A percentile compares a stretch with the other conserved stretches of the same genome.
Conservation (phyloP, 2,329 filamentous ascomycete species). For the Zymoseptoria brevis region DNA sequence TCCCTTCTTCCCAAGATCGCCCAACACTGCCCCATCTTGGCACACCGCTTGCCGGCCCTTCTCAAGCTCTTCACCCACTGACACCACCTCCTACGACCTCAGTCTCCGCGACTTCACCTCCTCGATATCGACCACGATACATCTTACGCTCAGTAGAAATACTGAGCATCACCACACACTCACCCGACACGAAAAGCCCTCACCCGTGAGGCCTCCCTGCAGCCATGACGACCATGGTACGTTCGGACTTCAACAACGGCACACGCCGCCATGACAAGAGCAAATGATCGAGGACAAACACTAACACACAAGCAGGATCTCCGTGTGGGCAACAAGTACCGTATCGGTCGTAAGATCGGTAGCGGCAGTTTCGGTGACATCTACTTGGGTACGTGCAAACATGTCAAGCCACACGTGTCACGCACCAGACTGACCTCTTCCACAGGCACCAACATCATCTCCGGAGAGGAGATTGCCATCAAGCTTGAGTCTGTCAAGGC, state of each 20-base stretch:
- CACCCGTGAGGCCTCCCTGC: slow-evolving; percentile 18
- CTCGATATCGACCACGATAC: neutral
- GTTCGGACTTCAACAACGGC: slow-evolving; percentile 30
- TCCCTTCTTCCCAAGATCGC: neutral
- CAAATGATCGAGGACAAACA: slow-evolving; percentile 14
- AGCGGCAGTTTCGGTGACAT: slow-evolving; percentile 97
- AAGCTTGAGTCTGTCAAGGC: slow-evolving; percentile 99
- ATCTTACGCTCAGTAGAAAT: slow-evolving; percentile 21
- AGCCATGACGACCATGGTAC: slow-evolving; percentile 58
- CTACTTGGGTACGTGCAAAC: slow-evolving; percentile 61
- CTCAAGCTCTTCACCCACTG: neutral
- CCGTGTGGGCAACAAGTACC: slow-evolving; percentile 98
- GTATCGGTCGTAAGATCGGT: slow-evolving; percentile 97
- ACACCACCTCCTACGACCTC: slow-evolving; percentile 2
- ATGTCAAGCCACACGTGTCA: neutral
- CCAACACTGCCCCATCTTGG: slow-evolving; percentile 2
- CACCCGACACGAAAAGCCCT: slow-evolving; percentile 16
- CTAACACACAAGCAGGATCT: slow-evolving; percentile 63
- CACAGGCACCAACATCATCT: slow-evolving; percentile 95
- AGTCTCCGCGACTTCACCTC: neutral
- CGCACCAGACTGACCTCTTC: slow-evolving; percentile 2
- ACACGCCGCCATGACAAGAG: slow-evolving; percentile 25
- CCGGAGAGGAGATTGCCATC: slow-evolving; percentile 98
- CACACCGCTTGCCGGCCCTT: slow-evolving; percentile 1
- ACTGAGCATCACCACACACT: slow-evolving; percentile 17